These are phyloP conservation scores for Populus tremula DNA, from an alignment of 345 rosid genomes.

Conservation along the genomic window DNA sequence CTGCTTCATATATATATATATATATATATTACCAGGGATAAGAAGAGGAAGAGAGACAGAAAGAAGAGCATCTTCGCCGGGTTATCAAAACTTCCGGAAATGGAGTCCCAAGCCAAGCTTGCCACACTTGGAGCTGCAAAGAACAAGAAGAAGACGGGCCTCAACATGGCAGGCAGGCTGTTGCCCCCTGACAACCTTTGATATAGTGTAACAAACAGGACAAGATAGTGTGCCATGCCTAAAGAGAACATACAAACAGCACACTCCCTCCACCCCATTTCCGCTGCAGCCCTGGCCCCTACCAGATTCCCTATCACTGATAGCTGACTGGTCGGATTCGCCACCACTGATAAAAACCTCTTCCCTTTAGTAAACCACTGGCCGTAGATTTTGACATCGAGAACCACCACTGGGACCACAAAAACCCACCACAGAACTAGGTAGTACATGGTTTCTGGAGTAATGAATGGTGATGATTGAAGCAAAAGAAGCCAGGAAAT, in stretches of 20 bases:
- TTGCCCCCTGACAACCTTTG: constrained; percentile 22
- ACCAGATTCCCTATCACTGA: constrained; percentile 35
- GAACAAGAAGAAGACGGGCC: constrained; percentile 35
- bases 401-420: constrained; percentile 17
- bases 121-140: constrained; percentile 31
- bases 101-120: constrained; percentile 30
- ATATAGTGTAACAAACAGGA: constrained; percentile 29
- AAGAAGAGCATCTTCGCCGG: constrained; percentile 31
- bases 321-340: constrained; percentile 27
- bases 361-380: constrained; percentile 36
- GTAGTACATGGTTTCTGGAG: neutral
- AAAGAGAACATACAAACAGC: constrained; percentile 27
- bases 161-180: constrained; percentile 20
- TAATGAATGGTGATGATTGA: constrained; percentile 19
- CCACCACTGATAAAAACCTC: constrained; percentile 26
- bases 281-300: constrained; percentile 24
- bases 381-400: constrained; percentile 32
- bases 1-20: neutral
- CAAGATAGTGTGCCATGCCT: constrained; percentile 31
- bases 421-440: constrained; percentile 17
- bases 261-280: constrained; percentile 29
- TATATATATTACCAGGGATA: constrained; percentile 16
- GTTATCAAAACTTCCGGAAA: constrained; percentile 24
- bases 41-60: constrained; percentile 30
- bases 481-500: constrained; percentile 32